Evolutionary conservation across 495 filamentous ascomycete species (phyloP).

Genomic region (Margaritispora aquatica): DNA sequence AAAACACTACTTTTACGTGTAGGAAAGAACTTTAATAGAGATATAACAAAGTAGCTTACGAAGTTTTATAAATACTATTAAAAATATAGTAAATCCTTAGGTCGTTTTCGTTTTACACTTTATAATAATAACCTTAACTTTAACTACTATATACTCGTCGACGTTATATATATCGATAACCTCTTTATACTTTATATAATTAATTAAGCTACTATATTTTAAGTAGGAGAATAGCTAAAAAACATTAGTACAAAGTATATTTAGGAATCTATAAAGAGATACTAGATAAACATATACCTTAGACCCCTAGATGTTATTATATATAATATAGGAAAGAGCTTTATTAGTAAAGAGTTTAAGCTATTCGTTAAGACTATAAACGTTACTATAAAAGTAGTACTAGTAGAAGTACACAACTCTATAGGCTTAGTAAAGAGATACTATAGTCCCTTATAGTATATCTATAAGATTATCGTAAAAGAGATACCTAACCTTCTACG

Average conservation of each 20-base stretch:
- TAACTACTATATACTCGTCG: conserved; percentile 16
- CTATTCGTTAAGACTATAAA: conserved; percentile 6
- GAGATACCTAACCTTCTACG: conserved; percentile 7
- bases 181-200: conserved; percentile 12
- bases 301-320: conserved; percentile 20
- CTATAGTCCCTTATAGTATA: conserved; percentile 10
- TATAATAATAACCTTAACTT: conserved; percentile 18
- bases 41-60: neutral
- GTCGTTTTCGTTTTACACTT: conserved; percentile 18
- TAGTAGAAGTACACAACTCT: conserved; percentile 20
- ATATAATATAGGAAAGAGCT: conserved; percentile 23
- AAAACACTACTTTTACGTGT: neutral
- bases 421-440: conserved; percentile 23
- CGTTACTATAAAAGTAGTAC: conserved; percentile 11
- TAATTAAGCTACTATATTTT: conserved; percentile 8
- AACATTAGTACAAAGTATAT: conserved; percentile 13
- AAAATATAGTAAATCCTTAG: conserved; percentile 3
- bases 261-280: conserved; percentile 18
- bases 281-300: conserved; percentile 27
- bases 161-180: conserved; percentile 18
- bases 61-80: conserved; percentile 13
- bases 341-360: conserved; percentile 22
- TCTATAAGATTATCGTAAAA: conserved; percentile 20
- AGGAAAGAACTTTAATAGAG: neutral
- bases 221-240: conserved; percentile 16